Conservation (phyloP, 305 asterid species). For the Plantago lanceolata region DNA sequence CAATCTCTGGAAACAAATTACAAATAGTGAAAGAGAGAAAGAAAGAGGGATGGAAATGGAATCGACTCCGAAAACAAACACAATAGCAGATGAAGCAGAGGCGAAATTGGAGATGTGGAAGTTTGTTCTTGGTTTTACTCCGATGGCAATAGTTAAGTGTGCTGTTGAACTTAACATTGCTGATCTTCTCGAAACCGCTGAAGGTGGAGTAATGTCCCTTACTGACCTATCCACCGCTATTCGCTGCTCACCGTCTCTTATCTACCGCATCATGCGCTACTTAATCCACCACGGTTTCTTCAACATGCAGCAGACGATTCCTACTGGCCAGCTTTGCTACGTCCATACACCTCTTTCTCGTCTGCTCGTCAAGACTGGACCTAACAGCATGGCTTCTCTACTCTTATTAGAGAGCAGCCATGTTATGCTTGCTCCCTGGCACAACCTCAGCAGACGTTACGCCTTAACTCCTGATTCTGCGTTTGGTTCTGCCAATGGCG, state of each 20-base stretch:
- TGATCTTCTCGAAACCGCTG: constrained; percentile 45
- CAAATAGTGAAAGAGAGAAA: no score
- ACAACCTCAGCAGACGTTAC: constrained; percentile 33
- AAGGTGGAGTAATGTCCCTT: constrained; percentile 39
- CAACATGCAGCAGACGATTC: no score
- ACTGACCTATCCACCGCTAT: constrained; percentile 40
- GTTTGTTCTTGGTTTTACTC: constrained; percentile 54
- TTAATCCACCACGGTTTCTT: no score
- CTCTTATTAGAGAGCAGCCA: constrained; percentile 52
- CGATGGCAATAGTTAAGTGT: constrained; percentile 64
- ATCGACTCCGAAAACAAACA: no score
- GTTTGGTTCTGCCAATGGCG: constrained; percentile 42
- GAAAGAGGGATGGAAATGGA: no score
- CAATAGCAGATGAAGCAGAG: no score
- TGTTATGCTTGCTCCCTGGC: constrained; percentile 71
- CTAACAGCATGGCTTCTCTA: constrained; percentile 49
- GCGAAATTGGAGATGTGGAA: constrained; percentile 61
- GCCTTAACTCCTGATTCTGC: constrained; percentile 2
- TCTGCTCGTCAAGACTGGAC: constrained; percentile 27
- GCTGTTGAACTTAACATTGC: constrained; percentile 64
- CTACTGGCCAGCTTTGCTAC: constrained; percentile 32
- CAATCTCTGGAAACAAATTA: no score
- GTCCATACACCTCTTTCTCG: constrained; percentile 56
- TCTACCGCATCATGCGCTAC: constrained; percentile 65
- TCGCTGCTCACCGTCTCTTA: constrained; percentile 44